A percentile compares a stretch with the other conserved stretches of the same genome.
Conservation (phyloP, 257 asterid genomes). For the Penstemon davidsonii region DNA sequence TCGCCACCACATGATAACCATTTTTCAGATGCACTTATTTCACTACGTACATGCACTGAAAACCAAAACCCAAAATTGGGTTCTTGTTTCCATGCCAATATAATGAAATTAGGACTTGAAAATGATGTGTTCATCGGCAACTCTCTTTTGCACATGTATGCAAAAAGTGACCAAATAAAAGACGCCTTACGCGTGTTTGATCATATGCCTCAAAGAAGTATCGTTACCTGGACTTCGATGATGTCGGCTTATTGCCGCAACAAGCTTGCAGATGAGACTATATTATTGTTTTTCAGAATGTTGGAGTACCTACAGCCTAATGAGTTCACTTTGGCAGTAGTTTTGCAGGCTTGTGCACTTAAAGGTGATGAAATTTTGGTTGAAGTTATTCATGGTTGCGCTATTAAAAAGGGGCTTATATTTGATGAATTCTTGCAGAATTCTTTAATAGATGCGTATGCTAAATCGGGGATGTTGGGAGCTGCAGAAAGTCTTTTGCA, state of each 20-base stretch:
- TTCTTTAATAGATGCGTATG: slow-evolving; percentile 43
- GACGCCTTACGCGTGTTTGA: slow-evolving; percentile 43
- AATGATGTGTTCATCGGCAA: slow-evolving; percentile 41
- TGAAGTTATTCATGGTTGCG: slow-evolving; percentile 32
- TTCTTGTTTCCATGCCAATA: slow-evolving; percentile 40
- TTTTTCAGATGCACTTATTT: slow-evolving; percentile 38
- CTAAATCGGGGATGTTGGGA: slow-evolving; percentile 34
- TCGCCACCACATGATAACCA: slow-evolving; percentile 23
- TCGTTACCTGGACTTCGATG: slow-evolving; percentile 55
- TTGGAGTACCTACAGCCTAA: slow-evolving; percentile 48
- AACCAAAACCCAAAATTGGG: slow-evolving; percentile 34
- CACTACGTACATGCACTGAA: slow-evolving; percentile 35
- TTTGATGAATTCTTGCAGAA: slow-evolving; percentile 41
- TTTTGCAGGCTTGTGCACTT: slow-evolving; percentile 40
- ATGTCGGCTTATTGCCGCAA: slow-evolving; percentile 38
- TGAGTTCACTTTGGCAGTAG: slow-evolving; percentile 45
- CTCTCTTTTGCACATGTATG: slow-evolving; percentile 34
- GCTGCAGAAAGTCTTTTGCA: slow-evolving; percentile 36
- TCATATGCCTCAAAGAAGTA: slow-evolving; percentile 46
- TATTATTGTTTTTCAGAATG: slow-evolving; percentile 35
- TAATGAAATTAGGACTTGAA: slow-evolving; percentile 36
- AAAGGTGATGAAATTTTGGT: slow-evolving; percentile 34
- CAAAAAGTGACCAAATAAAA: slow-evolving; percentile 30
- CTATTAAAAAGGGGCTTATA: slow-evolving; percentile 30
- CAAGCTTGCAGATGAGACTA: slow-evolving; percentile 29